phyloP scores from a whole-genome alignment of 1,139 yeast genomes.

The Hansenula lynferdii region DNA sequence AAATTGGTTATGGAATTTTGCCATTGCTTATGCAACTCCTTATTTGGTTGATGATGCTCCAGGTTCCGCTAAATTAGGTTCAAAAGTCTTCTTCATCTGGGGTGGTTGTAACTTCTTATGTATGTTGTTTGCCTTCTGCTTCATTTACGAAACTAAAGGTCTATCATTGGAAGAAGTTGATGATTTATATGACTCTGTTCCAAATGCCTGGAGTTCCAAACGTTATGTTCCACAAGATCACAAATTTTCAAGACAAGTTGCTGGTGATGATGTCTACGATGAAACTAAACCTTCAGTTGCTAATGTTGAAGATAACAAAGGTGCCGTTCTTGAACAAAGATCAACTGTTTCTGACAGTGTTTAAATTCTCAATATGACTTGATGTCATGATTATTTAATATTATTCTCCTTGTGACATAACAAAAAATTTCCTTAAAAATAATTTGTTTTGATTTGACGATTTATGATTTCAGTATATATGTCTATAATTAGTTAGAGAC shows the following conservation, averaged over 20 bases:
- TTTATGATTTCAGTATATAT: too few species aligned
- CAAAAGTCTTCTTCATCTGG: conserved; percentile 74
- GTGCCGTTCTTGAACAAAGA: conserved; percentile 3
- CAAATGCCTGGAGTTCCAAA: conserved; percentile 39
- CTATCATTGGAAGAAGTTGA: conserved; percentile 65
- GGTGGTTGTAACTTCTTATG: conserved; percentile 41
- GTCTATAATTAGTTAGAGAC: too few species aligned
- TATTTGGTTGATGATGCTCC: conserved; percentile 59
- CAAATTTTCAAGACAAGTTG: conserved; percentile 4
- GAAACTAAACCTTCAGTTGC: conserved; percentile 1
- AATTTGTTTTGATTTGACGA: too few species aligned
- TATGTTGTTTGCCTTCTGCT: conserved; percentile 47
- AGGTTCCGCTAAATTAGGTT: conserved; percentile 58
- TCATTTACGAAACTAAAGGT: conserved; percentile 64
- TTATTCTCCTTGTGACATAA: too few species aligned
- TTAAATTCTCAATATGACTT: too few species aligned
- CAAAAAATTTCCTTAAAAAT: too few species aligned
- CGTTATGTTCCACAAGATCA: conserved; percentile 35
- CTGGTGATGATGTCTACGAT: conserved; percentile 7
- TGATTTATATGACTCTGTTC: conserved; percentile 41
- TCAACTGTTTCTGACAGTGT: conserved; percentile 1
- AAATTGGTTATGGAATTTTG: conserved; percentile 76
- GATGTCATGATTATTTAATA: too few species aligned
- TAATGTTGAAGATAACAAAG: conserved; percentile 3
- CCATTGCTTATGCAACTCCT: conserved; percentile 69